Percentiles rank a stretch among this genome's conserved stretches.
These are phyloP conservation scores for Globisporangium heterothallicum DNA, from an alignment of 352 stramenopile genomes.

Conservation along the genomic window DNA sequence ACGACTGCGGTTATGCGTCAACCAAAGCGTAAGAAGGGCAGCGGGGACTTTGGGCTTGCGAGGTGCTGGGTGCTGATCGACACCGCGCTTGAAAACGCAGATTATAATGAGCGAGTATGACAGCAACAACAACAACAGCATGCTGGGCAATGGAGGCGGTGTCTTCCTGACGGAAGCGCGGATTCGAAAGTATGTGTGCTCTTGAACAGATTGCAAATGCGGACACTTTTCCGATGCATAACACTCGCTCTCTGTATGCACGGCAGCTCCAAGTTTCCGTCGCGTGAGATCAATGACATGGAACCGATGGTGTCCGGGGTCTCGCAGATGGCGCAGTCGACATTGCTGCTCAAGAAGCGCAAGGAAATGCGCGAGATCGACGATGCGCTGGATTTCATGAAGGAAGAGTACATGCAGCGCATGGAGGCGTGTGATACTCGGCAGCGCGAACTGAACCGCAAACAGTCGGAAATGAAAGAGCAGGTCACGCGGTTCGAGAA, in stretches of 20 bases:
- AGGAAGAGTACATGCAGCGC: conserved; percentile 86
- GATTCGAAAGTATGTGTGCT: conserved; percentile 19
- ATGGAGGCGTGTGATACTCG: conserved; percentile 85
- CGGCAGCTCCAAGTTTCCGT: conserved; percentile 34
- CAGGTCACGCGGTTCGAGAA: conserved; percentile 90
- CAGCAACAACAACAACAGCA: conserved; percentile 17
- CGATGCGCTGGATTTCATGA: conserved; percentile 91
- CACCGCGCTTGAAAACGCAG: neutral
- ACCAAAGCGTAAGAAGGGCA: too few species aligned
- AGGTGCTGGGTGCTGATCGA: neutral
- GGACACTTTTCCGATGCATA: neutral
- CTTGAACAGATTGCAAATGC: neutral
- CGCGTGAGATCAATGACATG: conserved; percentile 63
- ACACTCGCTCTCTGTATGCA: neutral
- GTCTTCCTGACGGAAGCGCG: conserved; percentile 77
- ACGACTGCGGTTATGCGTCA: too few species aligned
- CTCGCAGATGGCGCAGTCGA: conserved; percentile 88
- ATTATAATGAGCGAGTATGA: conserved; percentile 5
- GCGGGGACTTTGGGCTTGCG: too few species aligned
- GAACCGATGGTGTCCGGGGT: conserved; percentile 74
- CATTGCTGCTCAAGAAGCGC: conserved; percentile 88
- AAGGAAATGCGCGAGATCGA: conserved; percentile 92
- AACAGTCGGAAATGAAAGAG: conserved; percentile 89
- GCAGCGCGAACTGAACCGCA: conserved; percentile 76
- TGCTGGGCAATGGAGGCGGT: conserved; percentile 37